A percentile compares a stretch with the other conserved stretches of the same genome.
Evolutionary conservation across 2,329 filamentous ascomycete species (phyloP).

Genomic region (Eutypella sp.): DNA sequence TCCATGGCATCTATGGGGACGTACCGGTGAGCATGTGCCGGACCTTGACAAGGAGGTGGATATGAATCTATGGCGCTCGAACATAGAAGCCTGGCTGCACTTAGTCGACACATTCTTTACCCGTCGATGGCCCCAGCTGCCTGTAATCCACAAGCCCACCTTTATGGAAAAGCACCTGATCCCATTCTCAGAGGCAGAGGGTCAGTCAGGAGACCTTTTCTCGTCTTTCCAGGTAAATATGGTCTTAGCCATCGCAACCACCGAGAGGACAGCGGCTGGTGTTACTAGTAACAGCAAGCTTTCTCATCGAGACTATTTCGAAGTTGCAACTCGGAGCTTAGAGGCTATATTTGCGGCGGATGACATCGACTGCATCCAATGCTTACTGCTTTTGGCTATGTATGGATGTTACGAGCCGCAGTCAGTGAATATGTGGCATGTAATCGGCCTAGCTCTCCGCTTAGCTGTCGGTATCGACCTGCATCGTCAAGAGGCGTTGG

Average conservation of each 20-base stretch:
- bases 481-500: conserved; percentile 14
- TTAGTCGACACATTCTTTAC: conserved; percentile 19
- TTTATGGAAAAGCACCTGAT: conserved; percentile 11
- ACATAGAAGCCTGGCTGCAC: background rate
- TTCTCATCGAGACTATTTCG: too few relatives aligned
- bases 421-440: conserved; percentile 21
- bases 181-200: background rate
- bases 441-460: conserved; percentile 16
- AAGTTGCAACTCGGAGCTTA: background rate
- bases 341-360: conserved; percentile 9
- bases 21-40: background rate
- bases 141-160: conserved; percentile 16
- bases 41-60: background rate
- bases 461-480: conserved; percentile 18
- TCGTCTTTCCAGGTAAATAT: conserved; percentile 18
- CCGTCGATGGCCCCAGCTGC: conserved; percentile 21
- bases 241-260: conserved; percentile 17
- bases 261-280: conserved; percentile 12
- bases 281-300: background rate
- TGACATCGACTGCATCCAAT: conserved; percentile 20
- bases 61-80: background rate
- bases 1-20: conserved; percentile 11
- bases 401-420: conserved; percentile 23
- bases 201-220: background rate
- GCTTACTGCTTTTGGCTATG: conserved; percentile 19